Evolutionary conservation across 176 grass and related monocot species (phyloP).

Genomic region (Zoysia japonica): DNA sequence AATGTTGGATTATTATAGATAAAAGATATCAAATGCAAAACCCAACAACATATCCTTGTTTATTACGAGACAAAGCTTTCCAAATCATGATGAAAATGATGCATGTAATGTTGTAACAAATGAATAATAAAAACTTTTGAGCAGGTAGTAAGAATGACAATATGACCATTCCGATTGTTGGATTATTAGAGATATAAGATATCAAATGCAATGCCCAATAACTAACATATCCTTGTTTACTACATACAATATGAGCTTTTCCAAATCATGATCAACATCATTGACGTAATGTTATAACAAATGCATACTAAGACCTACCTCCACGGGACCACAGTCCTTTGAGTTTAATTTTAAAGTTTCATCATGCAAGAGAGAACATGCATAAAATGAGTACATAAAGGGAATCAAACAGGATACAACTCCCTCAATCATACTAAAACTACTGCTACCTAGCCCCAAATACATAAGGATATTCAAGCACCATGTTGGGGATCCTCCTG

Average conservation of each 20-base stretch:
- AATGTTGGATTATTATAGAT: background rate
- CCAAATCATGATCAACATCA: no score
- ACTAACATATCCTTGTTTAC: no score
- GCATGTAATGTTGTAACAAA: no score
- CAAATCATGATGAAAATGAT: background rate
- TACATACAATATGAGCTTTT: no score
- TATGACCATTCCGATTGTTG: no score
- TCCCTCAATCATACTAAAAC: background rate
- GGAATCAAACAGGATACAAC: background rate
- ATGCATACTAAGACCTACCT: background rate
- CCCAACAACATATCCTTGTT: background rate
- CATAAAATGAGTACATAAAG: constrained; percentile 7
- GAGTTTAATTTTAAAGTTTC: background rate
- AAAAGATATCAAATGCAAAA: constrained; percentile 11
- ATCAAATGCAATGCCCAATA: no score
- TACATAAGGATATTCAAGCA: background rate
- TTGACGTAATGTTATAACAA: background rate
- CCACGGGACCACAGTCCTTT: background rate
- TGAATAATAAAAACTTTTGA: no score
- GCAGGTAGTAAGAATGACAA: no score
- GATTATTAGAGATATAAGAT: no score
- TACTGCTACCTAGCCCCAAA: background rate
- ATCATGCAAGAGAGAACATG: constrained; percentile 9
- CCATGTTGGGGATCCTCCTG: background rate
- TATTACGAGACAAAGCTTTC: background rate